phyloP scores from a whole-genome alignment of 1,284 basidiomycete species.

The Melanopsichium pennsylvanicum region DNA sequence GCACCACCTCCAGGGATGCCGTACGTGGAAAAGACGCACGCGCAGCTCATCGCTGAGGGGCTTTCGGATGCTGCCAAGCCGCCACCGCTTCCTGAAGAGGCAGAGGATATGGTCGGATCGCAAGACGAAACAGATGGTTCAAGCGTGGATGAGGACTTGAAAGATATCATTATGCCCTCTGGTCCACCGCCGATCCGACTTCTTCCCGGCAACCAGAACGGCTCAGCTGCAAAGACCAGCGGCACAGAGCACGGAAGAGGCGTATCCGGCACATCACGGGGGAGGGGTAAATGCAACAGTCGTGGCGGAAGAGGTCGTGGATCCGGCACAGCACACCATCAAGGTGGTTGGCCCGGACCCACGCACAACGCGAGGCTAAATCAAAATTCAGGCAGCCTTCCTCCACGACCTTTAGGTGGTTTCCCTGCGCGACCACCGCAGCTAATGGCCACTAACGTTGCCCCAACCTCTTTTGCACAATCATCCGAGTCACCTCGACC shows the following conservation, averaged over 20 bases:
- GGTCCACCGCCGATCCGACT: conserved; percentile 48
- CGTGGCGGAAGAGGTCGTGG: conserved; percentile 5
- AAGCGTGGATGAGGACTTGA: conserved; percentile 51
- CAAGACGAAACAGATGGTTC: conserved; percentile 46
- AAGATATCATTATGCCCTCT: conserved; percentile 60
- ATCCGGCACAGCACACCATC: conserved; percentile 1
- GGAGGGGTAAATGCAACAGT: background rate
- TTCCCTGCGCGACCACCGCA: conserved; percentile 1
- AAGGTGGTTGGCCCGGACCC: background rate
- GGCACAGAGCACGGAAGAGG: background rate
- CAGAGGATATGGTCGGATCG: background rate
- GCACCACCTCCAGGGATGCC: conserved; percentile 97
- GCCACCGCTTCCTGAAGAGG: conserved; percentile 29
- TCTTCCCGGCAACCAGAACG: background rate
- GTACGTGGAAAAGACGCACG: conserved; percentile 74
- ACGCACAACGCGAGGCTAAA: background rate
- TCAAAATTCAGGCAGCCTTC: background rate
- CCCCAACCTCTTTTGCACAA: background rate
- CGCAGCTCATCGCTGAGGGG: conserved; percentile 36
- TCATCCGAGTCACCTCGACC: conserved; percentile 6
- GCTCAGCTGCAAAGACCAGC: background rate
- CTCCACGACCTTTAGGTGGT: conserved; percentile 5
- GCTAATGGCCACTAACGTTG: background rate
- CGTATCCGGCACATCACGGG: background rate
- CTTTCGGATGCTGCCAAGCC: conserved; percentile 37